Evolutionary conservation across 2,329 filamentous ascomycete genomes (phyloP).

Genomic region (Tricladium varicosporioides): DNA sequence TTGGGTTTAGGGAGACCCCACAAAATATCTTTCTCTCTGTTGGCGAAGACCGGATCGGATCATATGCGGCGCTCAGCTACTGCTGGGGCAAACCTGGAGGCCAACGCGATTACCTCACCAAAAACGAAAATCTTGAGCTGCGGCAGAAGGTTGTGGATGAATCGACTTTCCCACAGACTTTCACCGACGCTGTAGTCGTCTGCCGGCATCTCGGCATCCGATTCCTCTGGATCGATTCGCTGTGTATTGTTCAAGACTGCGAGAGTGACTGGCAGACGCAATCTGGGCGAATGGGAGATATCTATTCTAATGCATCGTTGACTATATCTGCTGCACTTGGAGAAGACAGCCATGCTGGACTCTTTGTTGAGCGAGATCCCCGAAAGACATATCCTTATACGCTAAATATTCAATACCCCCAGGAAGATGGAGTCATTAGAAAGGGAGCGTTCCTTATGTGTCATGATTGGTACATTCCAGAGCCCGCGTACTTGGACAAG

Average conservation of each 20-base stretch:
- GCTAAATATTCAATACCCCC: constrained; percentile 8
- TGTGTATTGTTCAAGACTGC: constrained; percentile 33
- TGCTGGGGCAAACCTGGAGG: constrained; percentile 11
- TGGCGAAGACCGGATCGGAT: constrained; percentile 13
- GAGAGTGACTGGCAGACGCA: constrained; percentile 29
- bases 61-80: constrained; percentile 14
- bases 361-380: constrained; percentile 15
- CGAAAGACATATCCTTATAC: constrained; percentile 15
- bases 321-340: constrained; percentile 25
- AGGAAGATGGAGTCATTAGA: constrained; percentile 9
- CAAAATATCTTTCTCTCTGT: constrained; percentile 10
- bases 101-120: constrained; percentile 3
- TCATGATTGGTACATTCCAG: constrained; percentile 5
- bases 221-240: constrained; percentile 35
- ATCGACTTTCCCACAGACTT: constrained; percentile 27
- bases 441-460: constrained; percentile 9
- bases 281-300: constrained; percentile 26
- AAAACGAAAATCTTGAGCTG: constrained; percentile 6
- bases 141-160: constrained; percentile 3
- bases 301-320: constrained; percentile 28
- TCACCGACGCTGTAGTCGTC: constrained; percentile 33
- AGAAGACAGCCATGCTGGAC: constrained; percentile 12
- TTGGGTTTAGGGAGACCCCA: constrained; percentile 2
- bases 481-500: constrained; percentile 8
- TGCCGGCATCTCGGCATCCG: constrained; percentile 27